Evolutionary conservation across 2,329 filamentous ascomycete species (phyloP).

Genomic region (Verticillium isaacii): DNA sequence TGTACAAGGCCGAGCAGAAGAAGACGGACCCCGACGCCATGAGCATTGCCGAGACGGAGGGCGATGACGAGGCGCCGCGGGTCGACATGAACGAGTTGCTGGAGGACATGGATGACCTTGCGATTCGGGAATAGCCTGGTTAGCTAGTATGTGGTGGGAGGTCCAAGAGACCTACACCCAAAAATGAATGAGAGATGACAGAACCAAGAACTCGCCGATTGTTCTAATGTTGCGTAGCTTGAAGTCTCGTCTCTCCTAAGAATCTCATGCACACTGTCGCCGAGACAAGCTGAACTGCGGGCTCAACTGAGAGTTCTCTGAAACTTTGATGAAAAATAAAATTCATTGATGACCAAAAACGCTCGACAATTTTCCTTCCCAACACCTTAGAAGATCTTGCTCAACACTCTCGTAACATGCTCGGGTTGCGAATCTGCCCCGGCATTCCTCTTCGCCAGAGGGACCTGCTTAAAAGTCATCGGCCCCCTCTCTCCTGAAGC

Average conservation of each 20-base stretch:
- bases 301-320: neutral
- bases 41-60: conserved; percentile 61
- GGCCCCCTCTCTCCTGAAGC: conserved; percentile 23
- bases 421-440: conserved; percentile 42
- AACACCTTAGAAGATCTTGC: conserved; percentile 54
- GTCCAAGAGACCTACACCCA: neutral
- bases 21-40: conserved; percentile 56
- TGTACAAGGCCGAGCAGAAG: conserved; percentile 70
- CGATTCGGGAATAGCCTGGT: conserved; percentile 50
- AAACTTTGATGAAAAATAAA: neutral
- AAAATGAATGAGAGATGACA: neutral
- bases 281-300: neutral
- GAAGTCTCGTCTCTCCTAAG: too few relatives aligned
- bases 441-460: conserved; percentile 47
- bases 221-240: neutral
- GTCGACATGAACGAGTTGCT: conserved; percentile 78
- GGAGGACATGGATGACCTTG: conserved; percentile 90
- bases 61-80: conserved; percentile 61
- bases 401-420: conserved; percentile 54
- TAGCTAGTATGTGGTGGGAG: neutral
- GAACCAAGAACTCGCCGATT: neutral
- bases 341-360: neutral
- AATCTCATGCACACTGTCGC: neutral
- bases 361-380: neutral
- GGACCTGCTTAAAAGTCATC: conserved; percentile 63